Evolutionary conservation across 2,329 filamentous ascomycete genomes (phyloP), one percentile per base, ranked within the genome.

Genomic region (Paradendryphiella salina): DNA sequence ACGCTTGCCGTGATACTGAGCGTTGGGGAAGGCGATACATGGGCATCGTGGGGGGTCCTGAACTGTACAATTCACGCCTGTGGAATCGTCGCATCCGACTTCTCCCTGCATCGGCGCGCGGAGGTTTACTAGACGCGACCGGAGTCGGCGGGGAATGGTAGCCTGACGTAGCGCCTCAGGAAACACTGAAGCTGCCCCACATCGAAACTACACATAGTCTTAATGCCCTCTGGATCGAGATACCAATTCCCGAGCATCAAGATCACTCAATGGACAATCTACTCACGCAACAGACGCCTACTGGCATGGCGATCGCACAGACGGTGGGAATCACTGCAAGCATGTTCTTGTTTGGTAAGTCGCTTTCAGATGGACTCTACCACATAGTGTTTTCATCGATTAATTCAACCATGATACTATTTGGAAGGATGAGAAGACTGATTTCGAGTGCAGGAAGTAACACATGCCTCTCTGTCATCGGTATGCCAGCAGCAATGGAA

Each of bases 401-500:
- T 26, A 26, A 7, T 23, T 9, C 23, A 7, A 26, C 10, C 7
- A 9, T 26, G 8, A 9, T 10, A 3, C 1, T 26, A 13, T 7
- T 11, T 18, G 4, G 15, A 23, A 20, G 17, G 26, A 9, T 5
- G 10, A 35, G 3, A 17, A 21, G 2, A 18, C 39, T 49, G 5
- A 53, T 9, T 4, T 13, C 3, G 17, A 11, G 10, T 14, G 13
- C 10, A 54, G 51, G 51, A 39, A 38, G 23, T 29, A 50, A 41
- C 5, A 46, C 45, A 29, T 49, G 35, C 18, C 56, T 71, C 45
- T 82, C 79, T 5, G 59, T 74, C 62, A 70, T 76, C 50, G 54
- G 73, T n/a, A 63, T 82, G 1, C 83, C 83, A 1, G 76, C 79
- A 33, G 69, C 85, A 7, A 76, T 85, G 50, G 74, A 80, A 51